Evolutionary conservation across 441 rosid genomes (phyloP).

Genomic region (Populus hybrid): DNA sequence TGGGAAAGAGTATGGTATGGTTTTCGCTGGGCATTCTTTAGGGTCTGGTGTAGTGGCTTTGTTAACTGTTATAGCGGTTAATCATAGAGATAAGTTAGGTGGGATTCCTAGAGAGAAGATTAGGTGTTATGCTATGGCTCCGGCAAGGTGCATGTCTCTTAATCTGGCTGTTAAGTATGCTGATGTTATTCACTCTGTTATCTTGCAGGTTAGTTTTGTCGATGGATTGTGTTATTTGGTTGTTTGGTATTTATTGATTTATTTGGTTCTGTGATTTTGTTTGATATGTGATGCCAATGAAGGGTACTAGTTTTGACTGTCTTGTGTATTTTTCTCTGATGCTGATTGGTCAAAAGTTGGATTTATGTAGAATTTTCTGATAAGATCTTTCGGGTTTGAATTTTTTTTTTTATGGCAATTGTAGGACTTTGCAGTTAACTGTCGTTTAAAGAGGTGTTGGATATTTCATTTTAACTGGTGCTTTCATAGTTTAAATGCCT

Average conservation of each 20-base stretch:
- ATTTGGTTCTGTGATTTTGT: neutral
- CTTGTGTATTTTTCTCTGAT: neutral
- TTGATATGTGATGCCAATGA: neutral
- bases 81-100: conserved; percentile 52
- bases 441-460: no score
- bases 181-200: conserved; percentile 73
- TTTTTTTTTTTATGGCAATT: no score
- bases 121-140: conserved; percentile 75
- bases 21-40: conserved; percentile 80
- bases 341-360: no score
- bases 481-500: no score
- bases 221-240: neutral
- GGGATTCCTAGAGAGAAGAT: conserved; percentile 60
- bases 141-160: conserved; percentile 95
- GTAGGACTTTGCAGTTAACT: no score
- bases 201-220: conserved; percentile 59
- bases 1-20: conserved; percentile 53
- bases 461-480: no score
- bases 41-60: conserved; percentile 91
- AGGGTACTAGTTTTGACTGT: neutral
- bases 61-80: conserved; percentile 49
- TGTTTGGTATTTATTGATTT: neutral
- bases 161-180: conserved; percentile 94
- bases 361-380: no score
- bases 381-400: no score